Percentiles rank a stretch among this genome's conserved stretches.
phyloP scores from a whole-genome alignment of 2,329 filamentous ascomycete genomes.

The Aspergillus sp. region DNA sequence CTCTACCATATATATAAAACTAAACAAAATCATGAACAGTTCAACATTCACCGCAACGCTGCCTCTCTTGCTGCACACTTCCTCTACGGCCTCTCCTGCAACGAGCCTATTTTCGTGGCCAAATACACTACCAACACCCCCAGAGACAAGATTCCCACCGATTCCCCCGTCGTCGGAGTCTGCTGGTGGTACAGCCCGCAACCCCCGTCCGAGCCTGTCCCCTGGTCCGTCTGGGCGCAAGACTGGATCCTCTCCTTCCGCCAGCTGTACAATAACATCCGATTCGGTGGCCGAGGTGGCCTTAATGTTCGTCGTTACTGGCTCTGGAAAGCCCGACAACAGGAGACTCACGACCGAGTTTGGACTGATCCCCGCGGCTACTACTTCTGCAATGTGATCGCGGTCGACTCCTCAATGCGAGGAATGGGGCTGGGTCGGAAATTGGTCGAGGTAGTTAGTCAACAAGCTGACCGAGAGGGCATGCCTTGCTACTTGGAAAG shows the following conservation, averaged over 20 bases:
- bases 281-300: constrained; percentile 65
- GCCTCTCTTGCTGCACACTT: constrained; percentile 66
- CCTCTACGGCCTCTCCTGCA: constrained; percentile 58
- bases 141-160: constrained; percentile 21
- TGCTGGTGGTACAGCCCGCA: constrained; percentile 71
- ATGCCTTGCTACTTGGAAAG: constrained; percentile 71
- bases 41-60: constrained; percentile 61
- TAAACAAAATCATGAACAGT: constrained; percentile 43
- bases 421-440: constrained; percentile 66
- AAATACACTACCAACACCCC: constrained; percentile 59
- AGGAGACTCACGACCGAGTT: constrained; percentile 60
- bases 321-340: constrained; percentile 70
- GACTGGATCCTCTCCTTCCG: constrained; percentile 66
- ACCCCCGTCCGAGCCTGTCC: constrained; percentile 48
- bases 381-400: constrained; percentile 76
- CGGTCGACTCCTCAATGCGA: constrained; percentile 65
- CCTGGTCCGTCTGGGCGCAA: constrained; percentile 65
- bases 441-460: constrained; percentile 65
- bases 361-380: constrained; percentile 69
- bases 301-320: constrained; percentile 67
- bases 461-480: constrained; percentile 64
- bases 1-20: not conserved
- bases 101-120: constrained; percentile 69
- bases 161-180: constrained; percentile 62
- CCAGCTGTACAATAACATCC: constrained; percentile 68